These are phyloP conservation scores for Penicillium antarcticum DNA, from an alignment of 495 filamentous ascomycete genomes.

Conservation along the genomic window DNA sequence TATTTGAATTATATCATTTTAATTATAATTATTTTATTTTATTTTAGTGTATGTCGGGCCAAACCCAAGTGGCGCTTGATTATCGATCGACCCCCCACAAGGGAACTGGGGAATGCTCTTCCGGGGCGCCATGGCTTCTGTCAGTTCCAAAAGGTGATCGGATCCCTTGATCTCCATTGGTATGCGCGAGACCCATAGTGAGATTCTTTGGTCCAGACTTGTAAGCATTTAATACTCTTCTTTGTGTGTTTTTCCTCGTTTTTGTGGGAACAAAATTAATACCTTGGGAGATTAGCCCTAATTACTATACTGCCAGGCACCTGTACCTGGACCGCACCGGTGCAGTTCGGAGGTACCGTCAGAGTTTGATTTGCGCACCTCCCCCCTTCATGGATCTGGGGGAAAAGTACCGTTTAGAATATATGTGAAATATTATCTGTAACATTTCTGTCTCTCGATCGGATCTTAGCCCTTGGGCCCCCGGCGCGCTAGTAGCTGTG, in stretches of 20 bases:
- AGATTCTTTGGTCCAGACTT: too few species aligned
- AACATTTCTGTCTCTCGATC: constrained; percentile 16
- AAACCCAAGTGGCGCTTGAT: constrained; percentile 18
- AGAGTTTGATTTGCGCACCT: background rate
- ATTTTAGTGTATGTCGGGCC: constrained; percentile 5
- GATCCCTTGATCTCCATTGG: background rate
- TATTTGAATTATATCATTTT: background rate
- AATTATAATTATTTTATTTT: background rate
- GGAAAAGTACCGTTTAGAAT: too few species aligned
- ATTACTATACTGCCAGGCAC: too few species aligned
- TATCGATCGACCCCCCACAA: constrained; percentile 15
- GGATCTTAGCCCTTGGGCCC: constrained; percentile 23
- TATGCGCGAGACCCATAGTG: background rate
- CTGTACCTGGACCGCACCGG: too few species aligned
- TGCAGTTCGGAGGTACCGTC: too few species aligned
- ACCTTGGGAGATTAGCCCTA: too few species aligned
- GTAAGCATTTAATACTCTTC: too few species aligned
- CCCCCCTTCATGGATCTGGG: too few species aligned
- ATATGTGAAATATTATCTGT: constrained; percentile 2
- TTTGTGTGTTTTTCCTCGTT: too few species aligned
- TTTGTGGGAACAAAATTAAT: too few species aligned
- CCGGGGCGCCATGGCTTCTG: background rate
- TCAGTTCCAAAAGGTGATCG: background rate
- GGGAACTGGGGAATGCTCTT: too few species aligned
- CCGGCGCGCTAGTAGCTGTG: constrained; percentile 17